Conservation (phyloP, 345 rosid species). For the Ricinus communis region DNA sequence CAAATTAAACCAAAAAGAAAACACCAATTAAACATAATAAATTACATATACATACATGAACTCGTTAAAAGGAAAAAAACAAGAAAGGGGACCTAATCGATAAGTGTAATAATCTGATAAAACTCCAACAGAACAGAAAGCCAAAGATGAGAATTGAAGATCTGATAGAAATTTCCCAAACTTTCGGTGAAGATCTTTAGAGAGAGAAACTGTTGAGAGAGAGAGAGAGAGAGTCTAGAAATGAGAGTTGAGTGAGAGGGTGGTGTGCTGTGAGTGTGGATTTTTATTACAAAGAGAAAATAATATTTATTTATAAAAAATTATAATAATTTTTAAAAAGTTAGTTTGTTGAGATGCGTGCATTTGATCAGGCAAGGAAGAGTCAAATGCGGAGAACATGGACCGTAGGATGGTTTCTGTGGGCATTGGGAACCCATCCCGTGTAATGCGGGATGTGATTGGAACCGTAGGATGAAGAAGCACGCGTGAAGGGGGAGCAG, state of each 20-base stretch:
- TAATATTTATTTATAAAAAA: neutral
- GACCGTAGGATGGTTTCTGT: constrained; percentile 24
- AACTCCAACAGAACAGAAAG: neutral
- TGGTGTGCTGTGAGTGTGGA: neutral
- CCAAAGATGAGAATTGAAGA: constrained; percentile 11
- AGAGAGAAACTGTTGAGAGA: neutral
- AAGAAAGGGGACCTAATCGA: too few species aligned
- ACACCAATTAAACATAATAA: neutral
- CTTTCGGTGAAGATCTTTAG: constrained; percentile 30
- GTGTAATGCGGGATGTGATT: constrained; percentile 23
- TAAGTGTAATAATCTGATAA: neutral
- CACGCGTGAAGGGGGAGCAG: constrained; percentile 26
- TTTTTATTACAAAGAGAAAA: neutral
- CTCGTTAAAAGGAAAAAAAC: too few species aligned
- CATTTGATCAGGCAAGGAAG: constrained; percentile 29
- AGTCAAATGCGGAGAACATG: constrained; percentile 40
- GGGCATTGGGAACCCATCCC: constrained; percentile 20
- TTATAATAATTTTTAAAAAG: neutral
- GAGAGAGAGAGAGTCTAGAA: neutral
- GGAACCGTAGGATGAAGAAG: constrained; percentile 22
- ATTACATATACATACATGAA: too few species aligned
- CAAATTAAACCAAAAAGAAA: neutral
- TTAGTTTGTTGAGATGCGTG: constrained; percentile 31
- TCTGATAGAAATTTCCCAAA: constrained; percentile 22
- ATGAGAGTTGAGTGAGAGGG: neutral